phyloP scores from a whole-genome alignment of 352 stramenopile genomes.

The Phytophthora fragariaefolia region DNA sequence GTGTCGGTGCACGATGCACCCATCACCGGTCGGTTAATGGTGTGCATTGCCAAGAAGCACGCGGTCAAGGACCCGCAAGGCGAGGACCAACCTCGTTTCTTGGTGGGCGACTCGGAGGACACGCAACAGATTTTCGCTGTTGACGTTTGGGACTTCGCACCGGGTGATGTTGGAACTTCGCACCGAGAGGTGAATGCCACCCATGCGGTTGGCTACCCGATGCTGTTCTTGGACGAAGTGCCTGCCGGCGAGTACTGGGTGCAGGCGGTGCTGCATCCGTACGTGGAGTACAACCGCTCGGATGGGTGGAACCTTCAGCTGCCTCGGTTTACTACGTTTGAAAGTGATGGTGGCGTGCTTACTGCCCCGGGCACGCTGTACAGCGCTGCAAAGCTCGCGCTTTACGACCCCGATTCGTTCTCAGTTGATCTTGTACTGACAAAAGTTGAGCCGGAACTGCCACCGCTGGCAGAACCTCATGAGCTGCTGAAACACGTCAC shows the following conservation, averaged over 20 bases:
- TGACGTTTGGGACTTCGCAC: constrained; percentile 60
- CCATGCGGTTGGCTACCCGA: constrained; percentile 52
- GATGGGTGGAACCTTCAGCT: constrained; percentile 55
- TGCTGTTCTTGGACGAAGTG: constrained; percentile 50
- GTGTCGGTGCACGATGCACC: constrained; percentile 35
- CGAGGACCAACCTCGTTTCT: constrained; percentile 62
- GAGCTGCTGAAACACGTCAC: constrained; percentile 73
- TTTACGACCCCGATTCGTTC: constrained; percentile 43
- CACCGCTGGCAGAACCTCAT: constrained; percentile 46
- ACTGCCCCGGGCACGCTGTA: constrained; percentile 68
- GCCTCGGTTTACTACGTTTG: constrained; percentile 62
- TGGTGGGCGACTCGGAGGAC: constrained; percentile 51
- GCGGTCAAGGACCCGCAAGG: constrained; percentile 51
- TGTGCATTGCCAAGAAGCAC: constrained; percentile 62
- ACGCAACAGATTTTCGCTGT: constrained; percentile 70
- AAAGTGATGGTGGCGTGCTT: constrained; percentile 60
- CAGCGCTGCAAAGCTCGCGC: constrained; percentile 55
- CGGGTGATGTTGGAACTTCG: constrained; percentile 30
- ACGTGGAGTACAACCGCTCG: constrained; percentile 70
- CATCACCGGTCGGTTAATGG: constrained; percentile 62
- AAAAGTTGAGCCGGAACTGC: constrained; percentile 46
- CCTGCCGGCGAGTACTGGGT: constrained; percentile 68
- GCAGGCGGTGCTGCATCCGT: constrained; percentile 65
- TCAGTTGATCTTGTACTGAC: constrained; percentile 53
- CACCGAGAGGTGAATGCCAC: constrained; percentile 54